Percentiles rank a stretch among this genome's conserved stretches.
These are phyloP conservation scores for Vitis hybrid DNA, from an alignment of 177 flowering plant genomes.

Conservation along the genomic window DNA sequence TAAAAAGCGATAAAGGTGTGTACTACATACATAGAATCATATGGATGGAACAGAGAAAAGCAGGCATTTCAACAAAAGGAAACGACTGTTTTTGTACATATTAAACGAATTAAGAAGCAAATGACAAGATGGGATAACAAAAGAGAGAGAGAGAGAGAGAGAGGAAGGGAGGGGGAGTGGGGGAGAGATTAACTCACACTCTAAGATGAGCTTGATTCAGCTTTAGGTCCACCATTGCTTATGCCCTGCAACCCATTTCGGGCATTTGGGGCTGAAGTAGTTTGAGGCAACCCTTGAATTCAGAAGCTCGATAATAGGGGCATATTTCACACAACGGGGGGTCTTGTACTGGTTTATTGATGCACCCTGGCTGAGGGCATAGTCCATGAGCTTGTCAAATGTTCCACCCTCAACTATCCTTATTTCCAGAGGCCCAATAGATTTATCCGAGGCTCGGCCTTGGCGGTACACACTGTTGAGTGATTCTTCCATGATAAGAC, in stretches of 20 bases:
- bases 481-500: conserved; percentile 30
- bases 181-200: too few species aligned
- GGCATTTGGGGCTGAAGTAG: conserved; percentile 54
- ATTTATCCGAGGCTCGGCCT: conserved; percentile 31
- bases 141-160: too few species aligned
- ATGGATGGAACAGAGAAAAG: too few species aligned
- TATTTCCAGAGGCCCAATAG: conserved; percentile 36
- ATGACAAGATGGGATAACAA: too few species aligned
- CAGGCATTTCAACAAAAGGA: too few species aligned
- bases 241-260: conserved; percentile 53
- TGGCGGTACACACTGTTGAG: conserved; percentile 41
- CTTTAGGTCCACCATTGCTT: conserved; percentile 39
- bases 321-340: conserved; percentile 42
- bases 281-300: conserved; percentile 43
- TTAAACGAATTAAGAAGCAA: too few species aligned
- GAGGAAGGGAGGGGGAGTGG: too few species aligned
- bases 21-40: too few species aligned
- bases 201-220: conserved; percentile 6
- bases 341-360: conserved; percentile 41
- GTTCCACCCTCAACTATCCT: conserved; percentile 37
- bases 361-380: conserved; percentile 32
- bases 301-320: conserved; percentile 48
- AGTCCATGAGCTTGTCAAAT: conserved; percentile 43
- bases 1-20: too few species aligned
- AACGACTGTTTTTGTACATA: too few species aligned